phyloP scores from a whole-genome alignment of 2,329 filamentous ascomycete genomes.

The Sarocladium brachiariae region DNA sequence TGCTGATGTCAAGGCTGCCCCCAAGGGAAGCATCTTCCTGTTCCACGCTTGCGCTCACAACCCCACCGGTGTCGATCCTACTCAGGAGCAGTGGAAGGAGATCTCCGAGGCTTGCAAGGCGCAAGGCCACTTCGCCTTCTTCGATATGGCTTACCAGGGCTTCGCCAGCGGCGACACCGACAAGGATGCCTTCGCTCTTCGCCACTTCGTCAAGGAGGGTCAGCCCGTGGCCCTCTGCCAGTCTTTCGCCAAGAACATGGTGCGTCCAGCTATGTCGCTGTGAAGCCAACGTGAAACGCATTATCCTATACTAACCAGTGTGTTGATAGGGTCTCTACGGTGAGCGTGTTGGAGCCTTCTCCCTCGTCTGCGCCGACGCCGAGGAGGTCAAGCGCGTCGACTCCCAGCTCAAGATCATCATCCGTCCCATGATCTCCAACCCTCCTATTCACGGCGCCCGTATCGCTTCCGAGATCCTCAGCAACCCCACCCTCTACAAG shows the following conservation, averaged over 20 bases:
- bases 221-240: slow-evolving; percentile 84
- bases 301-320: neutral
- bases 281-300: neutral
- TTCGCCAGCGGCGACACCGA: slow-evolving; percentile 90
- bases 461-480: slow-evolving; percentile 87
- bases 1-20: slow-evolving; percentile 81
- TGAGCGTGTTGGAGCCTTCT: slow-evolving; percentile 96
- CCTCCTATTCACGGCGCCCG: slow-evolving; percentile 94
- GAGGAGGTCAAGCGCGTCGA: slow-evolving; percentile 95
- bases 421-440: slow-evolving; percentile 97
- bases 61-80: slow-evolving; percentile 94
- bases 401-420: slow-evolving; percentile 96
- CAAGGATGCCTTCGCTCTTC: slow-evolving; percentile 87
- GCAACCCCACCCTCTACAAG: slow-evolving; percentile 74
- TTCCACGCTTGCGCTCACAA: slow-evolving; percentile 98
- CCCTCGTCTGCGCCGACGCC: slow-evolving; percentile 73
- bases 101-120: slow-evolving; percentile 83
- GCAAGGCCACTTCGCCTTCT: slow-evolving; percentile 88
- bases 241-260: slow-evolving; percentile 99
- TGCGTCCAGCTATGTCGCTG: slow-evolving; percentile 28
- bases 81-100: slow-evolving; percentile 82
- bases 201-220: slow-evolving; percentile 88
- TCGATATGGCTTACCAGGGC: slow-evolving; percentile 99
- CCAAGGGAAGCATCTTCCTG: slow-evolving; percentile 80
- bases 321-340: slow-evolving; percentile 76